Percentiles rank a stretch among this genome's conserved stretches.
These are phyloP conservation scores for Isoetes engelmannii DNA, from an alignment of 83 land plant species.

Conservation along the genomic window DNA sequence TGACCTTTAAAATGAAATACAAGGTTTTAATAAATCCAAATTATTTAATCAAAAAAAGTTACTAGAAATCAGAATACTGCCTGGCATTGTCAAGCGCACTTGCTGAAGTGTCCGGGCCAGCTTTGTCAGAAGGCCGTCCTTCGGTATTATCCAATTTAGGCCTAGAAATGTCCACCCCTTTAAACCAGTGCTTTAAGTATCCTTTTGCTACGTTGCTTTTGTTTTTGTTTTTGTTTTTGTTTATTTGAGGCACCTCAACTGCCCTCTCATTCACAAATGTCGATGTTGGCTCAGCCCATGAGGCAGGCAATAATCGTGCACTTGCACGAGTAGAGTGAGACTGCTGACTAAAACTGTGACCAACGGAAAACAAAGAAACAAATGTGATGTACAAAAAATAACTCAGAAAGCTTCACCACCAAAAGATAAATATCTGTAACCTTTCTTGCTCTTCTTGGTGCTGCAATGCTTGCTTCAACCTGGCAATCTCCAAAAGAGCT, in stretches of 20 bases:
- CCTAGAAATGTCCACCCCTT: not conserved
- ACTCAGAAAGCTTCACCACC: constrained; percentile 2
- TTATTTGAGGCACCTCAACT: too few relatives aligned
- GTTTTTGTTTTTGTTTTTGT: too few relatives aligned
- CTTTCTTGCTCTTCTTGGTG: constrained; percentile 45
- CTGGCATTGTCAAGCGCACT: not conserved
- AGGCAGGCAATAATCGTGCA: too few relatives aligned
- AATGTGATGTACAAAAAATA: not conserved
- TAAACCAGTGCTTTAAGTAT: too few relatives aligned
- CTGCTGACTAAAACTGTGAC: not conserved
- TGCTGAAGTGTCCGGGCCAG: not conserved
- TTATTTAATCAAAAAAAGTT: not conserved
- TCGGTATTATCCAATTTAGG: not conserved
- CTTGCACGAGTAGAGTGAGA: not conserved
- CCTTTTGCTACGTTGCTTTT: too few relatives aligned
- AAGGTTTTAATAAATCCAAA: not conserved
- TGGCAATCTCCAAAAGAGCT: constrained; percentile 73
- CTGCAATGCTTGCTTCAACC: constrained; percentile 37
- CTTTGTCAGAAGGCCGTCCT: not conserved
- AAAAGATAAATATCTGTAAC: constrained; percentile 6
- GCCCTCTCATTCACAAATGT: constrained; percentile 6
- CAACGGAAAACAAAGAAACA: too few relatives aligned
- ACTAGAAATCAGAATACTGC: not conserved
- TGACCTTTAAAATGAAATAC: constrained; percentile 4
- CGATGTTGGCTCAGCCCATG: not conserved